Base-by-base conservation (phyloP, 2,329 filamentous ascomycete species). In the Clonostachys sp. region DNA sequence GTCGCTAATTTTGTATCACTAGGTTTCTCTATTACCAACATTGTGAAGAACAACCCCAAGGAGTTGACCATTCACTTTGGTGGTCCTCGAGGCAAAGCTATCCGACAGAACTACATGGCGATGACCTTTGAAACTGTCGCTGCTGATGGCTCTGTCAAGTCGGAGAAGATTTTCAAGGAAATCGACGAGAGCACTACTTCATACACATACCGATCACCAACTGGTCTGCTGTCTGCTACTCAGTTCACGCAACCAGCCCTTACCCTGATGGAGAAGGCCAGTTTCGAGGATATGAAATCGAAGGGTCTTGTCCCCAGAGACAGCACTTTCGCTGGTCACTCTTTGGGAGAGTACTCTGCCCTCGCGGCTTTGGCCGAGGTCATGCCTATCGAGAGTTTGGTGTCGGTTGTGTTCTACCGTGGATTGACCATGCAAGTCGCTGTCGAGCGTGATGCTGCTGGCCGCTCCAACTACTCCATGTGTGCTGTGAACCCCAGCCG, bases 71-170 rank as follows among this genome's bases (percentile, higher is more conserved):
- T 99, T 55, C 89, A 99, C 76, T 99, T 99, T 63, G 94, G 95
- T 73, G 94, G 94, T 44, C 91, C 94, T 52, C 88, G 90, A 50
- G 94, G 94, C 63, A 99, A 97, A 74, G 91, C 90, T 45, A 99
- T 99, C 58, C 90, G 94, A 53, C 87, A 96, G 64, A 99, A 99
- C 72, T 99, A 99, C 77, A 97, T 97, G 87, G 86, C 92, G 50
- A 99, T 99, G 94, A 97, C 92, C 43, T 99, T 97, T 70, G 94
- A 99, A 75, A 95, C 92, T n/a, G 91, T 99, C 46, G 87, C 87
- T 50, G 75, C 89, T 3, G 94, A 99, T 66, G 94, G 94, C 24
- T 83, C 83, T 35, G 91, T 96, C 74, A 97, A 96, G 72, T 96
- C 94, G 1, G 94, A 99, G 78, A 95, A 92, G 73, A 99, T 99